Base-by-base conservation (phyloP, 208 protist species). In the Trypanosomatidae sp. region DNA sequence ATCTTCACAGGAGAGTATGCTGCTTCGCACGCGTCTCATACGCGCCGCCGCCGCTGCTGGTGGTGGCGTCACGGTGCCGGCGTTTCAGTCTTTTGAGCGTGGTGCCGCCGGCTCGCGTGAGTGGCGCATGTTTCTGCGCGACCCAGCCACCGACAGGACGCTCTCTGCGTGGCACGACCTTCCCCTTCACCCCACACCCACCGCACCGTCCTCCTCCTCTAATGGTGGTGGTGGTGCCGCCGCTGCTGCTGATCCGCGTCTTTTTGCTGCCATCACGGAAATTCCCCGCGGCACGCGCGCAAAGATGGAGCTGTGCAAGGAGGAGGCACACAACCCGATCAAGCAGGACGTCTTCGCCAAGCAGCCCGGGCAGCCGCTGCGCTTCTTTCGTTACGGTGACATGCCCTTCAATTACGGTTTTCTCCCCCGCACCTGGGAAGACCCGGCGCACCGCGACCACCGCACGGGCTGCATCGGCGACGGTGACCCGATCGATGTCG, bases 371-470 rank as follows among this genome's bases (percentile, higher is more conserved):
- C 71, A 86, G 70, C 87, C 87, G n/a, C 83, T 97, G 73, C 88
- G 92, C 39, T 95, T 79, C 73, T 95, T 95, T 66, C 73, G 65
- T 8, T 97, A 95, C 75, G 90, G 88, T 12, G 93, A 97, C 76
- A 87, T 96, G 65, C 91, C 96, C 8, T 99, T 97, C 68, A 98
- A 99, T 79, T 99, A 99, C 82, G 98, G 98, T 46, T 96, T 96
- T 50, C 80, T 98, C 15, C 98, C 98, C 22, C 93, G 91, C 47
- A 98, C 96, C 30, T 98, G 93, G 93, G 96, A 98, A 77, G 82
- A 94, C 62, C 85, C 90, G 22, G 25, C 9, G 56, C 71, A 75
- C 71, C 68, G 46, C 9, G 85, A 94, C 56, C 44, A 65, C 0
- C 79, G 73, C 44, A 94, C 92, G 8, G 77, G 73, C 59, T 94